A percentile compares a stretch with the other conserved stretches of the same genome.
Conservation (phyloP, 73 alveolate genomes). For the Paramecium tetraurelia region DNA sequence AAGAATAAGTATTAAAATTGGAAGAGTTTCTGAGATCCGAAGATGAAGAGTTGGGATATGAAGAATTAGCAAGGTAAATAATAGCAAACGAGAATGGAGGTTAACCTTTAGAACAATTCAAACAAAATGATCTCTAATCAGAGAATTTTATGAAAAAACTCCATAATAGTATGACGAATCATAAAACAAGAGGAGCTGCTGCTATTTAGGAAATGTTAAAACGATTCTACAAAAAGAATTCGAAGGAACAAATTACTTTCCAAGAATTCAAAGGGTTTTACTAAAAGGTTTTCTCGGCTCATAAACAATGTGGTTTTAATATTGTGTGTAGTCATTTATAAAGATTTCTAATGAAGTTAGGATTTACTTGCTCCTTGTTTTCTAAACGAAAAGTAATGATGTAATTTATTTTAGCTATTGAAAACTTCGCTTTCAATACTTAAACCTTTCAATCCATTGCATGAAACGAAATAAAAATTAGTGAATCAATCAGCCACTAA, state of each 20-base stretch:
- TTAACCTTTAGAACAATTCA: background rate
- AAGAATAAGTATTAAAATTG: background rate
- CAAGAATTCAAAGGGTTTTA: constrained; percentile 23
- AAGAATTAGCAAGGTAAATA: background rate
- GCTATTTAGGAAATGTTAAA: background rate
- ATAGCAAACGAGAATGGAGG: background rate
- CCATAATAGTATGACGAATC: background rate
- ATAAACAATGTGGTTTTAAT: constrained; percentile 29
- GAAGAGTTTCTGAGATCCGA: background rate
- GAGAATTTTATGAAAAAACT: background rate
- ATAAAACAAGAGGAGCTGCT: background rate
- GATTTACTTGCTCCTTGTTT: background rate
- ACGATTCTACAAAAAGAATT: background rate
- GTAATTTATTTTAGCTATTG: background rate
- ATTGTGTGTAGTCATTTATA: background rate
- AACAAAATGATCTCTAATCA: background rate
- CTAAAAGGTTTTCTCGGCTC: background rate
- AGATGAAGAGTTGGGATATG: constrained; percentile 14
- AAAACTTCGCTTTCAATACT: background rate
- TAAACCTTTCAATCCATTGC: background rate
- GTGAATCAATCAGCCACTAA: background rate
- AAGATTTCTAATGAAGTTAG: constrained; percentile 36
- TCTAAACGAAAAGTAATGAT: background rate
- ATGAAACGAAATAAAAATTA: background rate
- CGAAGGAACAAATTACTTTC: background rate